phyloP scores from a whole-genome alignment of 225 moss, liverwort and hornwort genomes.

The Climacium dendroides region DNA sequence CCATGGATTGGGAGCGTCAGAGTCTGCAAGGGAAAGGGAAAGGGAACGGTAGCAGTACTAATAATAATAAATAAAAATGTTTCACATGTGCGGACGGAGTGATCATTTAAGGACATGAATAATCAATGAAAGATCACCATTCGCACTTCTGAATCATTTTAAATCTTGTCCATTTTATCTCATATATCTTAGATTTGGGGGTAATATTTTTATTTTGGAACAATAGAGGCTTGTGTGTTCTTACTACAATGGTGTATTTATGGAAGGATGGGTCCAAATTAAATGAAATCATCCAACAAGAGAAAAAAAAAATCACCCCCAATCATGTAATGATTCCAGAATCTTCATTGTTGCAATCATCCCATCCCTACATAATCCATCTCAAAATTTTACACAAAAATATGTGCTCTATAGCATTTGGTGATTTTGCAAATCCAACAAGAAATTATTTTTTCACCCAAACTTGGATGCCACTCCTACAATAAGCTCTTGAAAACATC shows the following conservation, averaged over 20 bases:
- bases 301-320: no score
- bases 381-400: neutral
- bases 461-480: no score
- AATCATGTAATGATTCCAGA: no score
- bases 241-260: neutral
- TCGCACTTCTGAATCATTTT: neutral
- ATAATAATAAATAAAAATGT: neutral
- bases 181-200: neutral
- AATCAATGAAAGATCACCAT: neutral
- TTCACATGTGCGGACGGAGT: neutral
- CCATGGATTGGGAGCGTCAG: neutral
- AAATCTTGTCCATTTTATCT: rapidly evolving
- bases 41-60: neutral
- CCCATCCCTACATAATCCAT: rapidly evolving
- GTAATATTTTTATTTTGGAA: neutral
- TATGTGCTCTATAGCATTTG: neutral
- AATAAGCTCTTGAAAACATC: neutral
- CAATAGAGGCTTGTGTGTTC: neutral
- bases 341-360: neutral
- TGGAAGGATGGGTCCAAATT: rapidly evolving
- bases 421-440: no score
- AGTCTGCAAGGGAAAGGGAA: neutral
- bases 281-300: no score
- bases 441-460: no score
- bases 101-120: neutral